These are phyloP conservation scores for Rhizopogon rudus DNA, from an alignment of 768 basidiomycete species.

Conservation along the genomic window DNA sequence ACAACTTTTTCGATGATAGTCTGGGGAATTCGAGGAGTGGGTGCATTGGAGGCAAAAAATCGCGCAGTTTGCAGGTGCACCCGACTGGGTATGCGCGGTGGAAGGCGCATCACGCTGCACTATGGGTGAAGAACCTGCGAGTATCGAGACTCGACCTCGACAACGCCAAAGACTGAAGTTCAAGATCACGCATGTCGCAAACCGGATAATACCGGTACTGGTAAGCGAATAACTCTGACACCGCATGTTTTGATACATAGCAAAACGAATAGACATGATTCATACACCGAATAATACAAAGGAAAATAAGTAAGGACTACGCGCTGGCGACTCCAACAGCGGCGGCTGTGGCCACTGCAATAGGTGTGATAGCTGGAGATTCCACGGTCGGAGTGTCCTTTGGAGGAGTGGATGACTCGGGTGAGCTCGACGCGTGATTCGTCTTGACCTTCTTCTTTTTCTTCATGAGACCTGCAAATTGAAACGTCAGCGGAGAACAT, in stretches of 20 bases:
- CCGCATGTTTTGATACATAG: background rate
- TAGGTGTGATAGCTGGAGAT: constrained; percentile 4
- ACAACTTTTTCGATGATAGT: constrained; percentile 97
- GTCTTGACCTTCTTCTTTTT: constrained; percentile 71
- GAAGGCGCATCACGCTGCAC: background rate
- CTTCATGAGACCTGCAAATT: constrained; percentile 60
- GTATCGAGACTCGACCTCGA: background rate
- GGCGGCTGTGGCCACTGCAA: constrained; percentile 12
- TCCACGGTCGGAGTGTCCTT: constrained; percentile 1
- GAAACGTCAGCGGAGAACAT: constrained; percentile 16
- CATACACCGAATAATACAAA: background rate
- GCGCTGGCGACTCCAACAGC: constrained; percentile 8
- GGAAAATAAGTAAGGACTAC: background rate
- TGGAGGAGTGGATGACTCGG: constrained; percentile 19
- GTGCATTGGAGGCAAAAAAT: constrained; percentile 28
- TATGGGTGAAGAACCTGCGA: background rate
- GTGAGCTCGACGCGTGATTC: constrained; percentile 10
- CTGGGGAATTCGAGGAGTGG: constrained; percentile 50
- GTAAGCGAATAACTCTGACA: background rate
- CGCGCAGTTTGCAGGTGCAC: constrained; percentile 8
- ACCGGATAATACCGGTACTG: background rate
- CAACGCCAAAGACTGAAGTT: too few species aligned
- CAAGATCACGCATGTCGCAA: background rate
- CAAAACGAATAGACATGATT: background rate
- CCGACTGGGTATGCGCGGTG: background rate